Conservation (phyloP, 805 yeast species). For the Jamesozyma hellenica region DNA sequence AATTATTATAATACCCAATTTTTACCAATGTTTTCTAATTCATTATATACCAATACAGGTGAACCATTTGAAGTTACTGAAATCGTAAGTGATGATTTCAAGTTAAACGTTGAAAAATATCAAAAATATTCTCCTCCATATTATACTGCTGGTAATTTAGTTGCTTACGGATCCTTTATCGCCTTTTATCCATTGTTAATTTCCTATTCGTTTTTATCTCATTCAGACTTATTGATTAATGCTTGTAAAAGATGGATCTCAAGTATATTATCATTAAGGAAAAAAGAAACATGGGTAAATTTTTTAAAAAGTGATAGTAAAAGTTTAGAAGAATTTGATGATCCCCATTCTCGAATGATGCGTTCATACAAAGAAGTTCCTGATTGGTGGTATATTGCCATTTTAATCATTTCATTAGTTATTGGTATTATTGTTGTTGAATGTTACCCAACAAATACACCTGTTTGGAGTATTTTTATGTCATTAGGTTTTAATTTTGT, state of each 20-base stretch:
- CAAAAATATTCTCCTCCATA: slow-evolving; percentile 54
- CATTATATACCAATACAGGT: slow-evolving; percentile 44
- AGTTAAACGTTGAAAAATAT: slow-evolving; percentile 40
- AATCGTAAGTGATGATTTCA: slow-evolving; percentile 35
- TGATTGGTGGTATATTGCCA: slow-evolving; percentile 45
- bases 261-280: slow-evolving; percentile 9
- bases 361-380: slow-evolving; percentile 51
- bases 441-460: slow-evolving; percentile 39
- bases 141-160: slow-evolving; percentile 52
- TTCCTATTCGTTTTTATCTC: slow-evolving; percentile 37
- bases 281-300: slow-evolving; percentile 12
- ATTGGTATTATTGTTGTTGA: slow-evolving; percentile 30
- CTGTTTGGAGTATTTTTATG: slow-evolving; percentile 52
- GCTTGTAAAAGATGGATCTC: slow-evolving; percentile 27
- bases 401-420: slow-evolving; percentile 37
- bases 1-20: slow-evolving; percentile 33
- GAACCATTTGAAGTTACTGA: slow-evolving; percentile 36
- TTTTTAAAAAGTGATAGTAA: slow-evolving; percentile 27
- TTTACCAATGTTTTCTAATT: slow-evolving; percentile 40
- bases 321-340: slow-evolving; percentile 29
- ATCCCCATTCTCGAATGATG: slow-evolving; percentile 53
- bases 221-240: slow-evolving; percentile 34
- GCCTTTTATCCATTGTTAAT: slow-evolving; percentile 48
- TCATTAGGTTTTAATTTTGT: slow-evolving; percentile 40
- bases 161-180: slow-evolving; percentile 48